These are phyloP conservation scores for Macrophomina phaseolina DNA, from an alignment of 2,329 filamentous ascomycete genomes.

Conservation along the genomic window DNA sequence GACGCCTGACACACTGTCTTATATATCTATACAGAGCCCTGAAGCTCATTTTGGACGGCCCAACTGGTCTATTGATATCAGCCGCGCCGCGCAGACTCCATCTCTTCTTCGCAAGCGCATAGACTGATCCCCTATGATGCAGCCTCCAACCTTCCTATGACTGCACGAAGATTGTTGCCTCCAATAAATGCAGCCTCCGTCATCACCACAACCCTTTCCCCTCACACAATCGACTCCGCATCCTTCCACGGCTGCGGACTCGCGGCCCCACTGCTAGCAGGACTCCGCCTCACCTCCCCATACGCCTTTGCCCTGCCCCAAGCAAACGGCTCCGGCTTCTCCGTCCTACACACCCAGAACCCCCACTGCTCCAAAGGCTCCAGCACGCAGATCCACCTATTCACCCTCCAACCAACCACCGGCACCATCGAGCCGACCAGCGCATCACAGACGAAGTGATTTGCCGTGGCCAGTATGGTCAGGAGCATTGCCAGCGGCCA, in stretches of 20 bases:
- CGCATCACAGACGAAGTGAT: constrained; percentile 49
- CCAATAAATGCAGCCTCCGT: no score
- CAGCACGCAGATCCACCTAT: constrained; percentile 19
- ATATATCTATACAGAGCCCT: no score
- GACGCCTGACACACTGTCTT: no score
- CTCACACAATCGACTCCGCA: not conserved
- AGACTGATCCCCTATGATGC: no score
- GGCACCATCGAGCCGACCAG: constrained; percentile 44
- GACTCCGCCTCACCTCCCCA: no score
- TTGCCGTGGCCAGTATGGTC: constrained; percentile 50
- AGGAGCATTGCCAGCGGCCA: constrained; percentile 53
- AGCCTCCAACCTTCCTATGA: no score
- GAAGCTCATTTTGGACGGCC: no score
- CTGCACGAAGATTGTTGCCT: no score
- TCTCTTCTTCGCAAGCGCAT: no score
- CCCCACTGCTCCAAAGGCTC: constrained; percentile 29
- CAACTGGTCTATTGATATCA: no score
- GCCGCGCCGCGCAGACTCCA: no score
- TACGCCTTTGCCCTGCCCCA: constrained; percentile 1
- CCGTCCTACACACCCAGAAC: constrained; percentile 32
- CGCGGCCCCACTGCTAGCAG: not conserved
- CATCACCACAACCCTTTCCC: no score
- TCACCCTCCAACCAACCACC: constrained; percentile 42
- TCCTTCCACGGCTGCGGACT: not conserved
- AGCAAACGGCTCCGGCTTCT: constrained; percentile 29